These are phyloP conservation scores for Diatrype stigma DNA, from an alignment of 2,329 filamentous ascomycete species.

Conservation along the genomic window DNA sequence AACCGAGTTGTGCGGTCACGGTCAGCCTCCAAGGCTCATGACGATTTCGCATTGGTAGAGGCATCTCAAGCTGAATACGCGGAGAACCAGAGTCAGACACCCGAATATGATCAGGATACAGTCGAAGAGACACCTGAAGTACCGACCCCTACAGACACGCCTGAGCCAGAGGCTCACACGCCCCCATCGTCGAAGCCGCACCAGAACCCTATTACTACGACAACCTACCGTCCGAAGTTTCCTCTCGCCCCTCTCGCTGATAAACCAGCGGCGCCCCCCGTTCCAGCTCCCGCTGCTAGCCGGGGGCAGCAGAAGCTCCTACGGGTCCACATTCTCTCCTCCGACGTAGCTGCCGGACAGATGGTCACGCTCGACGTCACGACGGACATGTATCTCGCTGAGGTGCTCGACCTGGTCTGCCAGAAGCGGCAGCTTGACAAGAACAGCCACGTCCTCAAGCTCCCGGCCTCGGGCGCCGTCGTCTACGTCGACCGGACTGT, in stretches of 20 bases:
- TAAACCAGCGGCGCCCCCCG: slow-evolving; percentile 46
- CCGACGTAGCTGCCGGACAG: slow-evolving; percentile 67
- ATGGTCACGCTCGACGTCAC: slow-evolving; percentile 72
- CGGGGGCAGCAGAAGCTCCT: slow-evolving; percentile 68
- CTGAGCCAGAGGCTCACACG: slow-evolving; percentile 36
- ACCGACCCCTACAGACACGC: slow-evolving; percentile 44
- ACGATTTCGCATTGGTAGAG: slow-evolving; percentile 76
- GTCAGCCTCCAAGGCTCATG: slow-evolving; percentile 71
- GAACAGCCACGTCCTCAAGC: slow-evolving; percentile 72
- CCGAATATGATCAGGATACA: slow-evolving; percentile 56
- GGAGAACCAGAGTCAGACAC: slow-evolving; percentile 66
- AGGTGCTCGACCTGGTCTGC: slow-evolving; percentile 75
- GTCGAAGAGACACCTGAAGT: slow-evolving; percentile 34
- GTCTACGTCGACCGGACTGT: slow-evolving; percentile 75
- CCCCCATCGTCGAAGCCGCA: slow-evolving; percentile 33
- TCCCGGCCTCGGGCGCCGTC: slow-evolving; percentile 69
- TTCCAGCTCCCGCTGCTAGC: slow-evolving; percentile 37
- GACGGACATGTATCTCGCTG: slow-evolving; percentile 77
- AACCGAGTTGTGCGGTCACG: slow-evolving; percentile 60
- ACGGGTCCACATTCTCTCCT: slow-evolving; percentile 66
- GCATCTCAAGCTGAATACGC: slow-evolving; percentile 64
- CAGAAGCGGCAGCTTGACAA: slow-evolving; percentile 75
- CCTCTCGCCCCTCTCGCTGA: slow-evolving; percentile 54
- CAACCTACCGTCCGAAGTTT: slow-evolving; percentile 51
- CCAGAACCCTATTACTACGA: slow-evolving; percentile 58